A percentile compares a stretch with the other conserved stretches of the same genome.
Conservation (phyloP, 345 rosid species). For the Eucalyptus microcorys region DNA sequence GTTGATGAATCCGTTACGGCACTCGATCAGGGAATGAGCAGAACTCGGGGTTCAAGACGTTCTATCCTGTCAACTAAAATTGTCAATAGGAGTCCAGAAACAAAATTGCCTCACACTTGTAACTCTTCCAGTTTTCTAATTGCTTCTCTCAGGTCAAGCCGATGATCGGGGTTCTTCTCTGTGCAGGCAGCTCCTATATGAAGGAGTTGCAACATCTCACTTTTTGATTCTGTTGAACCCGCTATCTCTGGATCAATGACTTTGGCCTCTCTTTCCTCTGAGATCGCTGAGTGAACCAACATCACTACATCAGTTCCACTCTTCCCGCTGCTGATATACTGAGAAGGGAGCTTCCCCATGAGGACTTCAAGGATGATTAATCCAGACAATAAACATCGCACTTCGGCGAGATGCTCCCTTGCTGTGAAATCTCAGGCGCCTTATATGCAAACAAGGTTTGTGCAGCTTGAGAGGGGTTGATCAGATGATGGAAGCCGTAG, state of each 20-base stretch:
- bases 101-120: neutral
- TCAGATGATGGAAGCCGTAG: conserved; percentile 35
- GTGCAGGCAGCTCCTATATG: conserved; percentile 50
- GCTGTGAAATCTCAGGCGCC: conserved; percentile 44
- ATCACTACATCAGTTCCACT: conserved; percentile 53
- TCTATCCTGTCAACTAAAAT: neutral
- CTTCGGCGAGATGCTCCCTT: conserved; percentile 20
- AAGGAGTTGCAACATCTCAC: conserved; percentile 36
- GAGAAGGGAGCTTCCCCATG: conserved; percentile 57
- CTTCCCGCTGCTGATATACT: conserved; percentile 21
- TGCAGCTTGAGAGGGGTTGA: conserved; percentile 7
- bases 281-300: conserved; percentile 30
- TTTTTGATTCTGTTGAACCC: conserved; percentile 1
- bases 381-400: conserved; percentile 79
- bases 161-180: conserved; percentile 19
- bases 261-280: conserved; percentile 36
- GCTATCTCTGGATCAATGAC: conserved; percentile 57
- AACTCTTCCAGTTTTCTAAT: conserved; percentile 28
- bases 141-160: conserved; percentile 49
- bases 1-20: neutral
- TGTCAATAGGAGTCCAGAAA: neutral
- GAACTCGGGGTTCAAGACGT: neutral
- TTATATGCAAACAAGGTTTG: conserved; percentile 39
- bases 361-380: conserved; percentile 59
- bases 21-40: neutral